Conservation (phyloP, 306 rosid species). For the Urtica urens region DNA sequence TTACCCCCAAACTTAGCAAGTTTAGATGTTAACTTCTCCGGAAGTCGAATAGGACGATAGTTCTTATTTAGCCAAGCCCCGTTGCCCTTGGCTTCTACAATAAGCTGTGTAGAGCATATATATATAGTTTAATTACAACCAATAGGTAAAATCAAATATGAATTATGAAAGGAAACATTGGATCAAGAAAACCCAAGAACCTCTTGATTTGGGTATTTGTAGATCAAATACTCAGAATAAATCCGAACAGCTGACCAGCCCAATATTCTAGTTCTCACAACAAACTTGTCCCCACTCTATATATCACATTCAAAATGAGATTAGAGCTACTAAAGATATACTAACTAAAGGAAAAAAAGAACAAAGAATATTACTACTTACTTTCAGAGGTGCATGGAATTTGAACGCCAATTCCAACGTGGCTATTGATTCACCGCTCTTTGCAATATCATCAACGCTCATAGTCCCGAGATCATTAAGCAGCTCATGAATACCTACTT, state of each 20-base stretch:
- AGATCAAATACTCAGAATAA: constrained; percentile 55
- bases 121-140: constrained; percentile 5
- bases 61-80: constrained; percentile 74
- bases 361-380: constrained; percentile 14
- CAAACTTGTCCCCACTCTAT: constrained; percentile 73
- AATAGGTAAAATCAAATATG: constrained; percentile 9
- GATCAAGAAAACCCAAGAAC: constrained; percentile 21
- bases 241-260: constrained; percentile 64
- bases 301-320: no score
- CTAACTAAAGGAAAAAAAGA: background rate
- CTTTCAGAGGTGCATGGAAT: constrained; percentile 77
- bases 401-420: constrained; percentile 57
- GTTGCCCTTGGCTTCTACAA: constrained; percentile 70
- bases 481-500: constrained; percentile 66
- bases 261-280: constrained; percentile 47
- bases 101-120: constrained; percentile 40
- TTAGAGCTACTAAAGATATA: no score
- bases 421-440: constrained; percentile 59
- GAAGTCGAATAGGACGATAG: constrained; percentile 68
- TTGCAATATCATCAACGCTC: constrained; percentile 51
- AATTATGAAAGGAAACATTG: background rate
- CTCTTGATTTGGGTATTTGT: constrained; percentile 74
- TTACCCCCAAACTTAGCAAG: no score
- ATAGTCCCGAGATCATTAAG: constrained; percentile 50
- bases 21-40: constrained; percentile 53